Conservation (phyloP, 768 basidiomycete genomes). For the Saitozyma podzolica region DNA sequence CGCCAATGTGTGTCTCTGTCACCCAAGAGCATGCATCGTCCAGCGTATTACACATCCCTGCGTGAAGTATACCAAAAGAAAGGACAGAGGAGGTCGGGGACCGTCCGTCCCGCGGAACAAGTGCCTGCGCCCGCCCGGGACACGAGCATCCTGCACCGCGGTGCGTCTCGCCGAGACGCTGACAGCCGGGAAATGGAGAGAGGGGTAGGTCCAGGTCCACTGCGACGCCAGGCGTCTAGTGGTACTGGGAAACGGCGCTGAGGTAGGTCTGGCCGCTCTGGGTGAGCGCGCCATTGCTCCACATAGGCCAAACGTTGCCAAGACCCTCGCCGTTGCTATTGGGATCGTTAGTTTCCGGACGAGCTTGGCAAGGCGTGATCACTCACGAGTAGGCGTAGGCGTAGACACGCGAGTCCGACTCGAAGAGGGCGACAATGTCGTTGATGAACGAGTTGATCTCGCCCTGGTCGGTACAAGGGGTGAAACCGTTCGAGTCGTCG, state of each 20-base stretch:
- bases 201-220: no score
- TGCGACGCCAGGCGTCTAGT: constrained; percentile 7
- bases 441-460: constrained; percentile 52
- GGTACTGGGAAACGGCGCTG: constrained; percentile 45
- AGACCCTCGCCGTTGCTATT: constrained; percentile 39
- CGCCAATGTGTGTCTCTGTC: no score
- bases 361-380: neutral
- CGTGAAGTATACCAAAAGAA: no score
- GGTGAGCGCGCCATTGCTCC: constrained; percentile 38
- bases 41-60: no score
- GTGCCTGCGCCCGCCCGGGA: no score
- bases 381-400: constrained; percentile 49
- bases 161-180: no score
- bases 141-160: no score
- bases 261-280: constrained; percentile 47
- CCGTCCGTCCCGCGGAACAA: no score
- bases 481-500: constrained; percentile 44
- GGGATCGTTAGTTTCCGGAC: neutral
- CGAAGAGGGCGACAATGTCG: constrained; percentile 50
- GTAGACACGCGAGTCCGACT: constrained; percentile 44
- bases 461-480: constrained; percentile 50
- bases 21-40: no score
- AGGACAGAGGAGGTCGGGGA: no score
- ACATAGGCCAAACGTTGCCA: constrained; percentile 49
- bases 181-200: no score